A percentile compares a stretch with the other conserved stretches of the same genome.
Conservation (phyloP, 2,329 filamentous ascomycete species). For the Cladophialophora psammophila region DNA sequence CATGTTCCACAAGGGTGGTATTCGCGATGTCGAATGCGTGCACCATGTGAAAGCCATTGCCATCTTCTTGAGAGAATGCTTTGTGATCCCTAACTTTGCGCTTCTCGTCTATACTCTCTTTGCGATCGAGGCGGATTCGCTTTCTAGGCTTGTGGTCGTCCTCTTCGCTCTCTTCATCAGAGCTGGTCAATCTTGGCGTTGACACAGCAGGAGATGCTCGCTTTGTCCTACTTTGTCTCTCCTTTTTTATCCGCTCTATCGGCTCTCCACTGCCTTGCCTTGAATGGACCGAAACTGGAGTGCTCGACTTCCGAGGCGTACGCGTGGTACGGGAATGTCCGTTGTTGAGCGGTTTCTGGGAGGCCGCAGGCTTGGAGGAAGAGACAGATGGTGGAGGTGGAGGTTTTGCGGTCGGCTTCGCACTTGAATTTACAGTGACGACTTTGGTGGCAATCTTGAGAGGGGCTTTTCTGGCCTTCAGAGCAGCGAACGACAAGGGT, state of each 20-base stretch:
- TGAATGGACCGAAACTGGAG: slow-evolving; percentile 34
- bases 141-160: slow-evolving; percentile 45
- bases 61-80: slow-evolving; percentile 53
- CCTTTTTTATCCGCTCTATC: slow-evolving; percentile 34
- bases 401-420: slow-evolving; percentile 24
- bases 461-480: slow-evolving; percentile 36
- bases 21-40: slow-evolving; percentile 59
- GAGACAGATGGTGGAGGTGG: slow-evolving; percentile 6
- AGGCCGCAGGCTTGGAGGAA: background rate
- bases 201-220: slow-evolving; percentile 39
- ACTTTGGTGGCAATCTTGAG: slow-evolving; percentile 37
- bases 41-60: slow-evolving; percentile 52
- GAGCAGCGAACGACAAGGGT: slow-evolving; percentile 34
- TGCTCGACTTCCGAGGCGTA: slow-evolving; percentile 34
- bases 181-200: slow-evolving; percentile 39
- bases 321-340: slow-evolving; percentile 23
- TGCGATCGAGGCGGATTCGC: slow-evolving; percentile 50
- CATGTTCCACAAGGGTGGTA: slow-evolving; percentile 50
- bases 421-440: slow-evolving; percentile 25
- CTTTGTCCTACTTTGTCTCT: slow-evolving; percentile 29
- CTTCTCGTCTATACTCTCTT: slow-evolving; percentile 53
- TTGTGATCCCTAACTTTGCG: slow-evolving; percentile 54
- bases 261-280: slow-evolving; percentile 39
- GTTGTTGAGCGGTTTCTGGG: slow-evolving; percentile 24
- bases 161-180: slow-evolving; percentile 45